These are phyloP conservation scores for Phoenix dactylifera DNA, from an alignment of 176 grass and related monocot species.

Conservation along the genomic window DNA sequence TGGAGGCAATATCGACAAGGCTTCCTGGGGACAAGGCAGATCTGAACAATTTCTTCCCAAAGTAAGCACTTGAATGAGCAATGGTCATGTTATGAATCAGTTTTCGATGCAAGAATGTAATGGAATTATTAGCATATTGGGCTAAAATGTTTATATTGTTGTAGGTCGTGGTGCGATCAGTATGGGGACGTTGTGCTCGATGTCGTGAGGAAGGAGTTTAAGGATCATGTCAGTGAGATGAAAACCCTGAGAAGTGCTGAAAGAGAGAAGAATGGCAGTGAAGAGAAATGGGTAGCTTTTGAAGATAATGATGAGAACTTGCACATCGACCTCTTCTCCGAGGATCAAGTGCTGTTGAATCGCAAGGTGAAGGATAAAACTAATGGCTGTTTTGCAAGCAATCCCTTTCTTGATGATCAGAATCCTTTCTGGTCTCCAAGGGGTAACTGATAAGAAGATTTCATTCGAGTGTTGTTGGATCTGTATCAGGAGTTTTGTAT, in stretches of 20 bases:
- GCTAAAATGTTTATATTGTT: neutral
- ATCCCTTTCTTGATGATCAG: constrained; percentile 42
- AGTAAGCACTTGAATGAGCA: constrained; percentile 25
- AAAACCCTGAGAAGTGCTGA: constrained; percentile 29
- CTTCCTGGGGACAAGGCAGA: constrained; percentile 75
- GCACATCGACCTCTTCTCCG: constrained; percentile 47
- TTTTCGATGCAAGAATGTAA: too few relatives aligned
- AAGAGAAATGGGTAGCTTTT: constrained; percentile 49
- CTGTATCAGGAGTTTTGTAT: too few relatives aligned
- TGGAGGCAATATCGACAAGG: constrained; percentile 72
- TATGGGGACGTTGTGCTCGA: constrained; percentile 58
- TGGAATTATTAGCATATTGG: too few relatives aligned
- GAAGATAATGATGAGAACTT: constrained; percentile 50
- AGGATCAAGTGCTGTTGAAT: constrained; percentile 5
- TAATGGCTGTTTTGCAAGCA: constrained; percentile 25
- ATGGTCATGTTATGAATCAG: too few relatives aligned
- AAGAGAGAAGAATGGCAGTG: neutral
- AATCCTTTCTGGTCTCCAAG: constrained; percentile 27
- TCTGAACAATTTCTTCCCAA: constrained; percentile 77
- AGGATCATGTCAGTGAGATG: constrained; percentile 58
- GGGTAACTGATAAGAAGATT: too few relatives aligned
- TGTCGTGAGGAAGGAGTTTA: constrained; percentile 57
- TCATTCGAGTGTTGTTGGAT: too few relatives aligned
- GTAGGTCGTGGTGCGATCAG: constrained; percentile 71
- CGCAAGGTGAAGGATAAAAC: constrained; percentile 14